These are phyloP conservation scores for Danielia reshetovae DNA, from an alignment of 805 yeast species.

Conservation along the genomic window DNA sequence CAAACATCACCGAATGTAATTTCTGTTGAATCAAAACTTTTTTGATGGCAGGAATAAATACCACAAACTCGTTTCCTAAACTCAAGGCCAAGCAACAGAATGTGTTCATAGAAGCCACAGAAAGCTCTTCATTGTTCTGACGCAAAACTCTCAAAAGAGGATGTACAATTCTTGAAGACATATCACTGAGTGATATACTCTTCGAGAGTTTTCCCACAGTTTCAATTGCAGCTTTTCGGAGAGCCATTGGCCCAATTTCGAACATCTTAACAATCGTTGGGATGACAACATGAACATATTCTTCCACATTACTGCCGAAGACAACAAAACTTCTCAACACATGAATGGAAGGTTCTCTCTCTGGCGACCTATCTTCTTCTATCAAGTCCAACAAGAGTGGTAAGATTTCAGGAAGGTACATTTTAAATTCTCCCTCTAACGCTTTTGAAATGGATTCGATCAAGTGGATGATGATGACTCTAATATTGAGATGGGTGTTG, in stretches of 20 bases:
- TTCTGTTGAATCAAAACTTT: conserved; percentile 58
- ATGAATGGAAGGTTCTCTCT: conserved; percentile 59
- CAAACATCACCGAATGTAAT: conserved; percentile 71
- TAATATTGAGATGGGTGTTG: conserved; percentile 50
- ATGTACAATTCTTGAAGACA: conserved; percentile 88
- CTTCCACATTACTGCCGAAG: conserved; percentile 85
- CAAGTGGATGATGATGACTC: conserved; percentile 72
- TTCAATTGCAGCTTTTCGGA: conserved; percentile 72
- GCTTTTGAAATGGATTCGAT: conserved; percentile 84
- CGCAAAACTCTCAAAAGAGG: conserved; percentile 70
- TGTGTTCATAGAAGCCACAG: conserved; percentile 68
- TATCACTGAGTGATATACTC: conserved; percentile 69
- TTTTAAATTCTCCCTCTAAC: conserved; percentile 87
- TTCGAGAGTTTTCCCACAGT: conserved; percentile 79
- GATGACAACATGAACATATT: conserved; percentile 79
- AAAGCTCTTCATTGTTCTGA: conserved; percentile 54
- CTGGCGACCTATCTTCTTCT: conserved; percentile 64
- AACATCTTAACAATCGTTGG: conserved; percentile 81
- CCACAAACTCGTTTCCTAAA: conserved; percentile 77
- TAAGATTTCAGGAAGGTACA: conserved; percentile 72
- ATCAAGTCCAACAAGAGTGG: conserved; percentile 73
- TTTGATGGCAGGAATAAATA: conserved; percentile 80
- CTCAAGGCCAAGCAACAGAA: conserved; percentile 74
- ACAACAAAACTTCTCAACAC: conserved; percentile 80
- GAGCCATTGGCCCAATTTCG: conserved; percentile 59